phyloP scores from a whole-genome alignment of 495 filamentous ascomycete species.

The Daldinia caldariorum region DNA sequence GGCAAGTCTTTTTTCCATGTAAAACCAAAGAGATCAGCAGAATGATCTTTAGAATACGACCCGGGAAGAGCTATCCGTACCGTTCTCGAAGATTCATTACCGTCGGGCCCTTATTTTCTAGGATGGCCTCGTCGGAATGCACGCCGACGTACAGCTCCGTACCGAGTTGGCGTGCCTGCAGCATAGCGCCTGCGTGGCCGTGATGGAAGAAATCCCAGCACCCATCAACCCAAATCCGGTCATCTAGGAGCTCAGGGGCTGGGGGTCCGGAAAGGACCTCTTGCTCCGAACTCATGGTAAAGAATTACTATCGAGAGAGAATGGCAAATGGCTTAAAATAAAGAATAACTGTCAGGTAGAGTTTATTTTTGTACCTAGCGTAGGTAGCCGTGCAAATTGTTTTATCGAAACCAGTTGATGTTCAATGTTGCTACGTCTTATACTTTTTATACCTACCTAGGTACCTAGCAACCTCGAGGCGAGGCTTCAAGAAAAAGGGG shows the following conservation, averaged over 20 bases:
- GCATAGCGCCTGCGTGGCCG: constrained; percentile 95
- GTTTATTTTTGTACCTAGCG: neutral
- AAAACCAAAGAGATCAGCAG: constrained; percentile 38
- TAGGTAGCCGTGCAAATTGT: neutral
- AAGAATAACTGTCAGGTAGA: neutral
- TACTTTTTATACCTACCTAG: neutral
- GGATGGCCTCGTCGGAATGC: constrained; percentile 93
- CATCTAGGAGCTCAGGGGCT: constrained; percentile 65
- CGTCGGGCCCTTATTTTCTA: constrained; percentile 96
- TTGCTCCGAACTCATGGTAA: constrained; percentile 45
- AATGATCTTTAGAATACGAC: constrained; percentile 15
- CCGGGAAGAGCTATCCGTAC: constrained; percentile 54
- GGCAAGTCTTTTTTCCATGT: constrained; percentile 60
- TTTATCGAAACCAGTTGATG: neutral
- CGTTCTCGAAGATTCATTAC: constrained; percentile 95
- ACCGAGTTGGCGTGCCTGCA: constrained; percentile 89
- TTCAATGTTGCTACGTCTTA: too few relatives aligned
- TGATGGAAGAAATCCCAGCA: constrained; percentile 99
- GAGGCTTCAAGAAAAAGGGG: too few relatives aligned
- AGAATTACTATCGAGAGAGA: neutral
- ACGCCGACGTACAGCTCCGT: constrained; percentile 89
- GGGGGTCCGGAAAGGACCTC: constrained; percentile 45
- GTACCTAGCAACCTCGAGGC: neutral
- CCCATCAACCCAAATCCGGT: constrained; percentile 95
- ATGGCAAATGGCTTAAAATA: neutral